Base-by-base conservation (phyloP, 257 asterid genomes). In the Salvia rosmarinus region DNA sequence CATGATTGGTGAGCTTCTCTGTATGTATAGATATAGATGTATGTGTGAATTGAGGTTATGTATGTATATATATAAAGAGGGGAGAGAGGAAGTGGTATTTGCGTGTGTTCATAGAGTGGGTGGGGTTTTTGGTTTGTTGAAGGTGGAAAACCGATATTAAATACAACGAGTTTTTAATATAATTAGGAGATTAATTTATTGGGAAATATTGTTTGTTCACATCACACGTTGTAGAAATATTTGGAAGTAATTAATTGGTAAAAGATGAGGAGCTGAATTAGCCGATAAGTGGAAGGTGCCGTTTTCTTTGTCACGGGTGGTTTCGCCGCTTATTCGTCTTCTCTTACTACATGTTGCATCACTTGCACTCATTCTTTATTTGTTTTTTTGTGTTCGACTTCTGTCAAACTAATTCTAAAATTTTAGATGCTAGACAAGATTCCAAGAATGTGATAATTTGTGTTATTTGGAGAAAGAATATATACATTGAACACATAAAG, bases 1-100 rank as follows among this genome's bases (percentile, higher is more conserved):
- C 96, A 89, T 89, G 23, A 10, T 9, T 62, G 52, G 8, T 6
- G 17, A 10, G 11, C 8, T 10, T 52, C 3, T 4, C 34, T 39
- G 7, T 37, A 3, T 25, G 30, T 25, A 25, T 25, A 25, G 30
- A 25, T 25, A 7, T 37, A 5, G 42, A 0, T 37, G 42, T 5
- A 5, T 7, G 11, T 9, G 9, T 37, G 13, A 20, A 20, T 19
- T 51, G 5, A 19, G 30, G 6, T 9, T 9, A 9, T 39, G 12
- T 8, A 39, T 39, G 8, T 39, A 39, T 39, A 39, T 19, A 21
- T 20, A 9, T 19, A 52, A 19, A 34, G 6, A 20, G 3, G 59
- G 60, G 60, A 20, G 58, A 51, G 32, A 9, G 34, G 32, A 55
- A 55, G 5, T 51, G 58, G 58, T 8, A 55, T 23, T 21, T 55